Base-by-base conservation (phyloP, 1,284 basidiomycete species). In the Cryptococcus sp. region DNA sequence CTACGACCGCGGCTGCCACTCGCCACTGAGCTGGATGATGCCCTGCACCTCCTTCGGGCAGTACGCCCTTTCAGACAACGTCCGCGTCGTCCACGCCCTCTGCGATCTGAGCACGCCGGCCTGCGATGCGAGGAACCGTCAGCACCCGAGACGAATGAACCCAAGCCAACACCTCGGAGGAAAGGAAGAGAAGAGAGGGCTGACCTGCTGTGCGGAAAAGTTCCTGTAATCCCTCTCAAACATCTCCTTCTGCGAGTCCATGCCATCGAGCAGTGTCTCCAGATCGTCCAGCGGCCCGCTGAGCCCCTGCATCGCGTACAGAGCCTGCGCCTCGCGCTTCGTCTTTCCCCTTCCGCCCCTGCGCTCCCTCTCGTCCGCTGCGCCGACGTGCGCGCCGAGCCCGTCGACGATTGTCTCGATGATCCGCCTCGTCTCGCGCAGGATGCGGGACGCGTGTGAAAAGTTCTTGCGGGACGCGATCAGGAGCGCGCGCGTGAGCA, bases 91-190 rank as follows among this genome's bases (percentile, higher is more conserved):
- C 92, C 92, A 96, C 69, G 87, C 87, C 77, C 91, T 91, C 76
- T 97, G 93, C 68, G 92, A 87, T 36, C 92, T 82, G 16, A 96
- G 80, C 57, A 96, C 90, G 84, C 94, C 91, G 20, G 91, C 91
- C 87, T 94, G 40, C 35, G 21, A 18, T 24, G 4, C 9, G 16
- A 35, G 24, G 16, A 2, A 12, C 24, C 20, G 37, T 53, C 38
- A 57, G 35, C 35, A 7, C n/a, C 13, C 0, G 16, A n/a, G 42
- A 9, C 15, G 3, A 3, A n/a, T 43, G n/a, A 35, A 39, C 7
- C n/a, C n/a, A n/a, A n/a, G n/a, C n/a, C n/a, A n/a, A 15, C 20
- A n/a, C n/a, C n/a, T n/a, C n/a, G n/a, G n/a, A n/a, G n/a, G n/a
- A 40, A 18, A 42, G 24, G 23, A n/a, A 33, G 11, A 15, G 20